Evolutionary conservation across 768 basidiomycete genomes (phyloP), one percentile per base, ranked within the genome.

Genomic region (Collybiopsis luxurians): DNA sequence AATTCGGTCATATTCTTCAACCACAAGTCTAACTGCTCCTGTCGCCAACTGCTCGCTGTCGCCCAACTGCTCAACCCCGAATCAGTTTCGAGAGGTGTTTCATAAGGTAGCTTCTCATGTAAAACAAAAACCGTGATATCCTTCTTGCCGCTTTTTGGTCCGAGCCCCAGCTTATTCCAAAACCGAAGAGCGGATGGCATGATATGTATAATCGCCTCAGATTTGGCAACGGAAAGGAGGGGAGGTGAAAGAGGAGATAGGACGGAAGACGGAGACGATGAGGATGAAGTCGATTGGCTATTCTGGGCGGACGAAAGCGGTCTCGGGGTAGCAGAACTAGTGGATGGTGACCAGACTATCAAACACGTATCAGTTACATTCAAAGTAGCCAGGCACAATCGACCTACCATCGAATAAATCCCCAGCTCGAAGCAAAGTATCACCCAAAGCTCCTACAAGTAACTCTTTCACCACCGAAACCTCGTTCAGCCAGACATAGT

Each of bases 131-230:
- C 82, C 1, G 76, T 79, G 3, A 89, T 75, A 61, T 93, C 78
- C 70, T 94, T 93, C 56, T 72, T 74, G 6, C 93, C 92, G 34
- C 79, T 79, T 46, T 80, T 77, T 0, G 92, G 92, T 15, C 77
- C 75, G 43, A 95, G 66, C 0, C 89, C 90, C 12, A 93, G 77
- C 67, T 92, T 94, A 62, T 90, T 87, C 92, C 92, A 94, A 67
- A 93, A 94, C 2, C 86, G 79, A 23, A 94, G 65, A 0, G 90
- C 87, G 3, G 89, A 70, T 1, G 90, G 86, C 13, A 83, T 68
- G 17, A 90, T 68, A 40, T 91, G 84, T n/a, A 94, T 74, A 26
- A 91, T 69, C 3, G 82, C 78, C 36, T 86, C 85, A 2, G 82
- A 81, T 64, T 90, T 90, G 2, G 81, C 85, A 27, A 90, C 76